A percentile compares a stretch with the other conserved stretches of the same genome.
Conservation (phyloP, 805 yeast genomes). For the Saturnispora gosingensis region DNA sequence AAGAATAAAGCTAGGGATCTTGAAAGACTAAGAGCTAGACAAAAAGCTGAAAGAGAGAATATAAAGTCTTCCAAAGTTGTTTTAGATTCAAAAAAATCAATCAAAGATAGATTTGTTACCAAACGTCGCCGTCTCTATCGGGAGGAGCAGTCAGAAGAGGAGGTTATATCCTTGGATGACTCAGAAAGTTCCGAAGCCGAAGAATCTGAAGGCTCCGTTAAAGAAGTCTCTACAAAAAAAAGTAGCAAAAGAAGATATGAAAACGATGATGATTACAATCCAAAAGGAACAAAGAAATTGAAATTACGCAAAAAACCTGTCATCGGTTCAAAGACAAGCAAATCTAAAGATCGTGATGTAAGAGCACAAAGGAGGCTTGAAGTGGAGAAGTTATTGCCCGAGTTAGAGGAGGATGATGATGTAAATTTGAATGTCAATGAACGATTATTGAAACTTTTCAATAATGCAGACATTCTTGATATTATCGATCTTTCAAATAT, state of each 20-base stretch:
- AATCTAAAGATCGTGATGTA: background rate
- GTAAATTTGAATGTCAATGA: slow-evolving; percentile 39
- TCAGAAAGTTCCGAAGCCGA: slow-evolving; percentile 5
- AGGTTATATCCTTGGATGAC: slow-evolving; percentile 2
- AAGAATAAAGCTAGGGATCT: background rate
- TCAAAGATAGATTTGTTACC: slow-evolving; percentile 18
- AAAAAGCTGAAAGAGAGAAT: slow-evolving; percentile 14
- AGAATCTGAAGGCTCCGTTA: slow-evolving; percentile 8
- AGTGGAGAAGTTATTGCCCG: slow-evolving; percentile 29
- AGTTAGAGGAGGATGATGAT: slow-evolving; percentile 21
- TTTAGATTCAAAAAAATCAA: slow-evolving; percentile 13
- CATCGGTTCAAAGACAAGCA: background rate
- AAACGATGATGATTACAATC: slow-evolving; percentile 37
- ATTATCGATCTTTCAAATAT: slow-evolving; percentile 73
- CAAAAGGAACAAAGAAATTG: background rate
- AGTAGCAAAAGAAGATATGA: slow-evolving; percentile 31
- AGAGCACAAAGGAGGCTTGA: slow-evolving; percentile 22
- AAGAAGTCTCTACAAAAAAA: slow-evolving; percentile 4
- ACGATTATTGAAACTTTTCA: slow-evolving; percentile 67
- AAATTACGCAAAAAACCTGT: background rate
- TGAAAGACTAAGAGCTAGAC: slow-evolving; percentile 7
- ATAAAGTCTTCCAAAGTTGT: slow-evolving; percentile 24
- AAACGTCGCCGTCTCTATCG: background rate
- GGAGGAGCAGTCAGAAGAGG: slow-evolving; percentile 11
- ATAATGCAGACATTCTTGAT: slow-evolving; percentile 66